Conservation (phyloP, 164 flowering plant species). For the Magnolia officinalis region DNA sequence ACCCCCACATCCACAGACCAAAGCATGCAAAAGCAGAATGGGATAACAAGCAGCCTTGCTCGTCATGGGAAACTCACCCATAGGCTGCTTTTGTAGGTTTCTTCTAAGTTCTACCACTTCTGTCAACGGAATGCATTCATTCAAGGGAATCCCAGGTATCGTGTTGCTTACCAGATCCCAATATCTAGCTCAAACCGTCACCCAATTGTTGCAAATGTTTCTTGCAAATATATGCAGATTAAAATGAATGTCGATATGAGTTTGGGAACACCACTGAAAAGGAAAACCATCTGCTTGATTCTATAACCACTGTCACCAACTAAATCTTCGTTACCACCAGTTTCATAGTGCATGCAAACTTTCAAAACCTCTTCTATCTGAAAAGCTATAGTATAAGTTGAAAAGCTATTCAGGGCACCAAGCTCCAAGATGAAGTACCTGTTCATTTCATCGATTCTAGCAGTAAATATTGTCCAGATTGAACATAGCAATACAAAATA, state of each 20-base stretch:
- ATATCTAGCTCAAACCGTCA: no score
- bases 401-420: neutral
- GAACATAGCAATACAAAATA: neutral
- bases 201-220: no score
- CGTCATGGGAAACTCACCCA: neutral
- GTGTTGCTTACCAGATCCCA: no score
- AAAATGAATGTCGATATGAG: no score
- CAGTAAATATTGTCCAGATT: neutral
- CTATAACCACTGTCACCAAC: neutral
- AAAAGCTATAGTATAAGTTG: neutral
- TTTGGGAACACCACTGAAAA: no score
- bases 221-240: no score
- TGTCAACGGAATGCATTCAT: no score
- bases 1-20: neutral
- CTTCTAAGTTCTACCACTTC: no score
- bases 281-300: no score
- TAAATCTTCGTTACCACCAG: neutral
- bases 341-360: neutral
- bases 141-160: no score
- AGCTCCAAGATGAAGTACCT: neutral
- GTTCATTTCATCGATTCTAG: neutral
- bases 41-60: neutral
- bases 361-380: neutral
- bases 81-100: neutral
- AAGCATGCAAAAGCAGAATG: neutral